Conservation (phyloP, 352 stramenopile species). For the Phytopythium boreale region DNA sequence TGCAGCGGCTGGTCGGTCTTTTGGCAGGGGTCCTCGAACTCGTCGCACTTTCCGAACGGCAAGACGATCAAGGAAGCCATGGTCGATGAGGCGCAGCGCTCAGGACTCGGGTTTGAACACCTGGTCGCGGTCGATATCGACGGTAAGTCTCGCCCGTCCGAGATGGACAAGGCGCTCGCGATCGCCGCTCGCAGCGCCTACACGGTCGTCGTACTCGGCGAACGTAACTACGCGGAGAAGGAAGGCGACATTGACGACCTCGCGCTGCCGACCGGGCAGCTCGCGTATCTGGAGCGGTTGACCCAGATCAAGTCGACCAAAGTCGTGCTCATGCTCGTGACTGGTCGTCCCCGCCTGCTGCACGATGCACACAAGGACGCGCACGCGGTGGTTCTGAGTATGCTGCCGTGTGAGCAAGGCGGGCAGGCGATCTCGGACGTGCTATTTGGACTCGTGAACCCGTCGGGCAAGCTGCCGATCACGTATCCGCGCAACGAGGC, state of each 20-base stretch:
- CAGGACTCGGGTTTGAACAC: slow-evolving; percentile 17
- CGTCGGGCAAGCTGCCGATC: slow-evolving; percentile 72
- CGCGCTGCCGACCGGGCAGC: slow-evolving; percentile 51
- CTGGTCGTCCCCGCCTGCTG: slow-evolving; percentile 64
- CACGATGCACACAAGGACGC: slow-evolving; percentile 35
- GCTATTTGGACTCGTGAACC: slow-evolving; percentile 63
- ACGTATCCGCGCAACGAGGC: slow-evolving; percentile 60
- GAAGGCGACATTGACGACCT: slow-evolving; percentile 64
- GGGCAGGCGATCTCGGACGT: slow-evolving; percentile 68
- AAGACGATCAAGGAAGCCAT: slow-evolving; percentile 54
- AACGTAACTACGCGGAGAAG: slow-evolving; percentile 83
- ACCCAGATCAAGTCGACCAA: slow-evolving; percentile 51
- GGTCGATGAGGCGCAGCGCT: slow-evolving; percentile 5
- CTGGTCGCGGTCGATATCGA: slow-evolving; percentile 51
- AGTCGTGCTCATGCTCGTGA: slow-evolving; percentile 67
- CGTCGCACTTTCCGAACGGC: slow-evolving; percentile 60
- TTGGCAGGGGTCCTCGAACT: slow-evolving; percentile 64
- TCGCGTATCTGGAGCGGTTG: slow-evolving; percentile 57
- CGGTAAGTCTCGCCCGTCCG: slow-evolving; percentile 28
- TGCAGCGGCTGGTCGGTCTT: slow-evolving; percentile 73
- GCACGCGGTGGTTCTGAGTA: slow-evolving; percentile 61
- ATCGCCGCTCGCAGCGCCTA: slow-evolving; percentile 59
- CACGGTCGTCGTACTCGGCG: slow-evolving; percentile 71
- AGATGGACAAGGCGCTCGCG: slow-evolving; percentile 35
- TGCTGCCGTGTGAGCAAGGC: slow-evolving; percentile 78